Percentiles rank a stretch among this genome's conserved stretches.
These are phyloP conservation scores for Kodamaea suecica DNA, from an alignment of 1,139 yeast genomes.

Conservation along the genomic window DNA sequence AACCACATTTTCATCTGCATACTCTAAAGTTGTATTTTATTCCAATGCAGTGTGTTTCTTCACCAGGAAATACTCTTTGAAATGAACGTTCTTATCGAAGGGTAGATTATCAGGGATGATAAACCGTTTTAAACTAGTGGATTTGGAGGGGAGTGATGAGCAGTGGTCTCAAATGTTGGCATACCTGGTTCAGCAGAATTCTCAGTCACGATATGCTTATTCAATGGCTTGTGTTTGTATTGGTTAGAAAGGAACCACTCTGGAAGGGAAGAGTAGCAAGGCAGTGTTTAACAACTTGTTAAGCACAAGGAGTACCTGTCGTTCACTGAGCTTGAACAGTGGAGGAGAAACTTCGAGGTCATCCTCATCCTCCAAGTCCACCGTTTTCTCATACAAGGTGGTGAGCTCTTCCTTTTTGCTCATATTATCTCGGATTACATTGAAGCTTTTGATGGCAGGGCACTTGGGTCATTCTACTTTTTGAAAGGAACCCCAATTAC, in stretches of 20 bases:
- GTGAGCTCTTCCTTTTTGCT: too few relatives aligned
- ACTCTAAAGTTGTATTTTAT: background rate
- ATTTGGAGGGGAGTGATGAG: background rate
- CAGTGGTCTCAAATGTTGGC: background rate
- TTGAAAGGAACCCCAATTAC: too few relatives aligned
- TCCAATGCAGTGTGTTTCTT: background rate
- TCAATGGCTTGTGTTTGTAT: too few relatives aligned
- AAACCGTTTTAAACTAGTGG: constrained; percentile 1
- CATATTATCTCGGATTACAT: too few relatives aligned
- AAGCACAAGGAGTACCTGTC: background rate
- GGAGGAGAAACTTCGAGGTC: constrained; percentile 1
- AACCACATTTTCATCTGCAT: background rate
- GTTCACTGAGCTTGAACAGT: background rate
- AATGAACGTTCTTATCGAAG: constrained; percentile 1
- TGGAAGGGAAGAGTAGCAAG: background rate
- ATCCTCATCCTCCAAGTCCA: background rate
- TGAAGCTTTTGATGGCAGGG: too few relatives aligned
- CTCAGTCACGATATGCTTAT: too few relatives aligned
- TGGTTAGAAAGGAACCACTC: too few relatives aligned
- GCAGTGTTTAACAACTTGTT: background rate
- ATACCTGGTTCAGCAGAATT: background rate
- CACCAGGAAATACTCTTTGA: background rate
- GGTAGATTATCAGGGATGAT: background rate
- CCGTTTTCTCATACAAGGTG: too few relatives aligned
- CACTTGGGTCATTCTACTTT: too few relatives aligned